Conservation (phyloP, 2,329 filamentous ascomycete species). For the Sporothrix globosa region DNA sequence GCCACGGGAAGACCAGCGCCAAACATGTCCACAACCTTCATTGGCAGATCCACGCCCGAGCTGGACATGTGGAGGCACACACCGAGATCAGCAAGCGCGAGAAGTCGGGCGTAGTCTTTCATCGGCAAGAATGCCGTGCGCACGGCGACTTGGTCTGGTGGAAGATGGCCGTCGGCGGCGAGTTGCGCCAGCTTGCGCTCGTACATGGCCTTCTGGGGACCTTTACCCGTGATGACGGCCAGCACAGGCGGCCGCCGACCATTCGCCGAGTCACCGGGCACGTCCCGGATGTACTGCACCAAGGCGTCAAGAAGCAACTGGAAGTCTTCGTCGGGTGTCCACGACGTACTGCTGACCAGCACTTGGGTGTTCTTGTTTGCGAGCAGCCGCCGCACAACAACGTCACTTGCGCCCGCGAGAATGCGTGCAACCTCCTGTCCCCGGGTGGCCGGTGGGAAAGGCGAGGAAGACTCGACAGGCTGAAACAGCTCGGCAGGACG, state of each 20-base stretch:
- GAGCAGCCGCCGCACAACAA: slow-evolving; percentile 11
- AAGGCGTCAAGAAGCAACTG: slow-evolving; percentile 82
- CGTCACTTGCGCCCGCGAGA: slow-evolving; percentile 22
- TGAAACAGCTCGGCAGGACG: slow-evolving; percentile 82
- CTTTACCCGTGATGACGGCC: slow-evolving; percentile 92
- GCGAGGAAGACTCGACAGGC: slow-evolving; percentile 54
- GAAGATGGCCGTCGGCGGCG: slow-evolving; percentile 63
- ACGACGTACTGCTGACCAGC: slow-evolving; percentile 91
- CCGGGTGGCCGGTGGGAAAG: slow-evolving; percentile 20
- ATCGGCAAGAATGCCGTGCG: slow-evolving; percentile 83
- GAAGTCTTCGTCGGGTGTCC: slow-evolving; percentile 97
- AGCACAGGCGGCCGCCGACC: slow-evolving; percentile 65
- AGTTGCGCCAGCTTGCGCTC: slow-evolving; percentile 66
- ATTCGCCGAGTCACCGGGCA: slow-evolving; percentile 31
- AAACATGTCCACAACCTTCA: slow-evolving; percentile 99
- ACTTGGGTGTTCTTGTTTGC: slow-evolving; percentile 45
- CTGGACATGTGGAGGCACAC: slow-evolving; percentile 91
- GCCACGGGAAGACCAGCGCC: slow-evolving; percentile 88
- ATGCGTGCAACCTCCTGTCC: slow-evolving; percentile 28
- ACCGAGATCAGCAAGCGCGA: slow-evolving; percentile 85
- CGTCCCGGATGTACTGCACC: slow-evolving; percentile 59
- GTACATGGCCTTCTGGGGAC: slow-evolving; percentile 79
- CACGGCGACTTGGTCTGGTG: slow-evolving; percentile 72
- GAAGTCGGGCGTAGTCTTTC: slow-evolving; percentile 79
- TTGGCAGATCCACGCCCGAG: slow-evolving; percentile 92